Base-by-base conservation (phyloP, 768 basidiomycete species). In the Mycena crocata region DNA sequence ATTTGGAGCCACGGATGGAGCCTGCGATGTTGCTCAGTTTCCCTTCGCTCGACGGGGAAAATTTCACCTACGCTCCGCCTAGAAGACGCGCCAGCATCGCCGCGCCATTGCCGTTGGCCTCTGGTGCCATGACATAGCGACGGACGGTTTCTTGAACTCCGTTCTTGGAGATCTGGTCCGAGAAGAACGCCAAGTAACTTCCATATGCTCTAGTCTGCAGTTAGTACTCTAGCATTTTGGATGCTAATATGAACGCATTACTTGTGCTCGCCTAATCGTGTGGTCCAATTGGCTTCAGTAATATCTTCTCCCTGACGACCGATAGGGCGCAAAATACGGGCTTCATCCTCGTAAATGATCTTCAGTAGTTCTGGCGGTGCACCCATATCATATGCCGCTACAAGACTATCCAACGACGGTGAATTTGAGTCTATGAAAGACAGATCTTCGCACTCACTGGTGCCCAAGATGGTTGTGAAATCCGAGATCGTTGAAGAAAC, bases 401-500 rank as follows among this genome's bases (percentile, higher is more conserved):
- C 72, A 17, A 84, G 55, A 58, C 82, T 84, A 5, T 0, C 3
- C 6, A 45, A 6, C 15, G 10, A 32, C 37, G 26, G 15, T 32
- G 24, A 15, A 3, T 12, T 23, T 34, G 17, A 68, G n/a, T 15
- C 21, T 19, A 26, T 32, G 6, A 19, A 23, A 45, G 34, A 10
- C n/a, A n/a, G 14, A 32, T 15, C 17, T 45, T 6, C 13, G 42
- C 14, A 61, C 81, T 67, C 50, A 84, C 83, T 84, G 83, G 68
- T 84, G 83, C 44, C 79, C 79, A 2, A 83, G 73, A 67, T 84
- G 83, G 66, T 83, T 84, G 62, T 84, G 82, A 32, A 83, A 78
- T 13, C 81, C 79, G 10, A 70, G 59, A 13, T 66, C 68, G 13
- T 78, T 75, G 58, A 72, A 80, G 65, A 80, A 79, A 61, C 83